Percentiles rank a stretch among this genome's conserved stretches.
Evolutionary conservation across 1,284 basidiomycete species (phyloP).

Genomic region (Acaromyces ingoldii): DNA sequence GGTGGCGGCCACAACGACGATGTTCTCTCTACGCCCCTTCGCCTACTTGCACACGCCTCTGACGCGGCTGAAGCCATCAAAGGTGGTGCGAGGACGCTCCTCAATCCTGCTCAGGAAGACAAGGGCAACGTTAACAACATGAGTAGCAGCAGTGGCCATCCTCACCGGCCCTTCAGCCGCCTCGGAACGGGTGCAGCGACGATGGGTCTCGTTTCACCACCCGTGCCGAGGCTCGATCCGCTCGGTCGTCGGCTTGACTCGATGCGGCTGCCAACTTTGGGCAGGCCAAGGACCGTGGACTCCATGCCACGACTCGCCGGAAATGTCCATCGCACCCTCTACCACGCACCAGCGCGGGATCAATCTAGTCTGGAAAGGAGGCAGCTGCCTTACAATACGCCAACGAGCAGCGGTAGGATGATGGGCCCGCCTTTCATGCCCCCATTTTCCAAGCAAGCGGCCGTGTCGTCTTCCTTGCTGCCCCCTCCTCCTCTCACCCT

Average conservation of each 20-base stretch:
- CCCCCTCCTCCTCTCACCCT: no score
- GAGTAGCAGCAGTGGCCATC: no score
- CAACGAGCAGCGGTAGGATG: not conserved
- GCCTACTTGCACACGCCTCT: slow-evolving; percentile 35
- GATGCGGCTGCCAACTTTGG: not conserved
- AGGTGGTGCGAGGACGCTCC: no score
- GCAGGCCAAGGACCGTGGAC: not conserved
- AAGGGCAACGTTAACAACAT: not conserved
- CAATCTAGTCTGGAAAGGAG: not conserved
- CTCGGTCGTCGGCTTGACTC: slow-evolving; percentile 3
- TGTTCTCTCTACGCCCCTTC: slow-evolving; percentile 37
- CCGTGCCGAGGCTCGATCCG: not conserved
- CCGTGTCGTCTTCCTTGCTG: not conserved
- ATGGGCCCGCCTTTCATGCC: slow-evolving; percentile 2
- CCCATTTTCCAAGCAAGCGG: not conserved
- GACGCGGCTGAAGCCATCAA: slow-evolving; percentile 3
- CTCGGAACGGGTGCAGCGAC: slow-evolving; percentile 25
- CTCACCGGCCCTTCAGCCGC: no score
- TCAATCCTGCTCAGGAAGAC: no score
- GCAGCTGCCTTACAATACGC: not conserved
- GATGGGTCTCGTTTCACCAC: slow-evolving; percentile 24
- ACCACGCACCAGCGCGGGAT: not conserved
- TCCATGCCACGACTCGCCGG: no score
- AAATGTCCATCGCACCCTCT: no score
- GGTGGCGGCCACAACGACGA: slow-evolving; percentile 33